Percentiles rank a stretch among this genome's conserved stretches.
These are phyloP conservation scores for Scutellaria galericulata DNA, from an alignment of 257 asterid species.

Conservation along the genomic window DNA sequence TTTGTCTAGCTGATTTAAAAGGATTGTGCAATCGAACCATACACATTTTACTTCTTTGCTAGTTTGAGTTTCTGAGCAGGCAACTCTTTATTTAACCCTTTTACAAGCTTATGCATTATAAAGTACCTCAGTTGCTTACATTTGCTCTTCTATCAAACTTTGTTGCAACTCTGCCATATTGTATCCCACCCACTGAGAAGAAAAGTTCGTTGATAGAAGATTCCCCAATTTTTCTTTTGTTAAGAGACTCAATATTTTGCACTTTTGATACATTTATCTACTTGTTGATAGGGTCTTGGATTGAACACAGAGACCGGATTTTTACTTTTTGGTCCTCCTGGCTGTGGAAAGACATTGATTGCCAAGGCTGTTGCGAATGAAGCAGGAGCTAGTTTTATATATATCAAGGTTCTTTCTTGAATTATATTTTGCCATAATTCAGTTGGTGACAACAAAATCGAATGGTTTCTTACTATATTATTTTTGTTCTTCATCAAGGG, in stretches of 20 bases:
- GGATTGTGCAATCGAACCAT: slow-evolving; percentile 12
- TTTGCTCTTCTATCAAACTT: slow-evolving; percentile 18
- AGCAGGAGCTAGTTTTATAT: slow-evolving; percentile 93
- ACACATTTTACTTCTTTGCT: neutral
- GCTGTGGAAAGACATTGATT: slow-evolving; percentile 94
- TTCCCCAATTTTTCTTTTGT: slow-evolving; percentile 23
- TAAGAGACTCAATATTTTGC: neutral
- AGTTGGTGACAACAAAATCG: neutral
- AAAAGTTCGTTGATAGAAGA: slow-evolving; percentile 1
- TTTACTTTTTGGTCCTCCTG: slow-evolving; percentile 97
- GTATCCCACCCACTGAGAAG: neutral
- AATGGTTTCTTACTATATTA: slow-evolving; percentile 22
- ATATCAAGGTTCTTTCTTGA: slow-evolving; percentile 63
- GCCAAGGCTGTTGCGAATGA: slow-evolving; percentile 97
- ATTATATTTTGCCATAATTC: slow-evolving; percentile 22
- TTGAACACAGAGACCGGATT: slow-evolving; percentile 71
- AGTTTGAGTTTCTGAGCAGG: slow-evolving; percentile 18
- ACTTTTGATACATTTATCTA: slow-evolving; percentile 11
- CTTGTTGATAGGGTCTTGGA: slow-evolving; percentile 65
- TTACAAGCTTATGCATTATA: neutral
- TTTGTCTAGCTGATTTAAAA: slow-evolving; percentile 14
- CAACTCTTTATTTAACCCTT: neutral
- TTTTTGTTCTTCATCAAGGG: slow-evolving; percentile 57
- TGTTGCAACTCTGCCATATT: neutral
- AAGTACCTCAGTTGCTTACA: neutral